Evolutionary conservation across 208 protist genomes (phyloP).

Genomic region (Leishmania arabica): DNA sequence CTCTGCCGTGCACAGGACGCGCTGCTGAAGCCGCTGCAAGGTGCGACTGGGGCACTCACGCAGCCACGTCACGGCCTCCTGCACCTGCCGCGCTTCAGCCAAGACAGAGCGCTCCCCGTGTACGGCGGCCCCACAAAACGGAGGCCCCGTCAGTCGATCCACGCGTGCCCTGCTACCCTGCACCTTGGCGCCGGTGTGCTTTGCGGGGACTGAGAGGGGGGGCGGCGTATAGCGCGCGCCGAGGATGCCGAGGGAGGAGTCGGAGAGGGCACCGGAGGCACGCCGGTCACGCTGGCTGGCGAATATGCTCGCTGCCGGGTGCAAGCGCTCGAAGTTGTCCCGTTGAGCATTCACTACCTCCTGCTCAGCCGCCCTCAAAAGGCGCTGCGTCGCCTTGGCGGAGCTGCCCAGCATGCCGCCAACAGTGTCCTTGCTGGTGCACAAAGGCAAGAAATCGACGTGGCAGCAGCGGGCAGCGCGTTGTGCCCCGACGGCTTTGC

Average conservation of each 20-base stretch:
- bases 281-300: background rate
- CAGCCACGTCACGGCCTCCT: constrained; percentile 49
- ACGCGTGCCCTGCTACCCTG: constrained; percentile 2
- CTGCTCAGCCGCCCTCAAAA: constrained; percentile 9
- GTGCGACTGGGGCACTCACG: constrained; percentile 38
- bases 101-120: constrained; percentile 29
- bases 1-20: constrained; percentile 41
- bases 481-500: background rate
- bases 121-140: constrained; percentile 15
- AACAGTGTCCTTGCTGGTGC: background rate
- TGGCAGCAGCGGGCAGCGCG: background rate
- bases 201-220: background rate
- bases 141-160: constrained; percentile 22
- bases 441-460: background rate
- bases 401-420: constrained; percentile 2
- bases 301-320: background rate
- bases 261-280: constrained; percentile 12
- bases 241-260: constrained; percentile 17
- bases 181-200: background rate
- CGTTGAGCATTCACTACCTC: constrained; percentile 26
- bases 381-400: background rate
- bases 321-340: constrained; percentile 13
- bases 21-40: constrained; percentile 49
- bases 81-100: constrained; percentile 29
- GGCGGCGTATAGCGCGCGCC: background rate